Conservation (phyloP, 768 basidiomycete genomes). For the Phanerochaete sordida region DNA sequence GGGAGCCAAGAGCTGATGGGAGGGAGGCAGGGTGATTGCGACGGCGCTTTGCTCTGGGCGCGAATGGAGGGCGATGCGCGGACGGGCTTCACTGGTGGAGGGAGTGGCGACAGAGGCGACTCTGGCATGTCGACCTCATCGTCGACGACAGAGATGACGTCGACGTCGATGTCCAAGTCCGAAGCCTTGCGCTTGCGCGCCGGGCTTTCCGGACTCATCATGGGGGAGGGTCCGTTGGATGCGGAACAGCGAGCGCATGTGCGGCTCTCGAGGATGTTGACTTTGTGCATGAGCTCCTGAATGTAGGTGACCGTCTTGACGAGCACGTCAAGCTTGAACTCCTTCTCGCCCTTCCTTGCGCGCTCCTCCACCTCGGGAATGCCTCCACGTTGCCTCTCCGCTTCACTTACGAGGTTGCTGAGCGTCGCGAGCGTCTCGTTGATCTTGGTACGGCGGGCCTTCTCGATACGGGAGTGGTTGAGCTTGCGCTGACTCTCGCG, state of each 20-base stretch:
- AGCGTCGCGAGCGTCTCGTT: slow-evolving; percentile 84
- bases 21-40: slow-evolving; percentile 44
- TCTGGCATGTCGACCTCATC: slow-evolving; percentile 8
- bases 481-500: slow-evolving; percentile 87
- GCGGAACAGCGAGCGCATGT: slow-evolving; percentile 12
- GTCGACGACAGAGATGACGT: slow-evolving; percentile 1
- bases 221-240: background rate
- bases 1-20: slow-evolving; percentile 70
- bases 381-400: slow-evolving; percentile 31
- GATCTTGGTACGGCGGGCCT: slow-evolving; percentile 91
- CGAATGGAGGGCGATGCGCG: background rate
- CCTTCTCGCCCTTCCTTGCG: slow-evolving; percentile 75
- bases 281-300: slow-evolving; percentile 60
- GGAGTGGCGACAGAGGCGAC: slow-evolving; percentile 1
- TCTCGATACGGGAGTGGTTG: slow-evolving; percentile 95
- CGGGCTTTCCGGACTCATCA: slow-evolving; percentile 9
- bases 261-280: slow-evolving; percentile 35
- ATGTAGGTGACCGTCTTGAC: slow-evolving; percentile 79
- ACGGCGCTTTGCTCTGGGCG: slow-evolving; percentile 5
- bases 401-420: slow-evolving; percentile 61
- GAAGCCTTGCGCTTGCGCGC: slow-evolving; percentile 16
- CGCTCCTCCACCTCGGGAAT: slow-evolving; percentile 31
- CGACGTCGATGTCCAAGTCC: slow-evolving; percentile 4
- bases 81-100: background rate
- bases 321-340: slow-evolving; percentile 91